Evolutionary conservation across 306 rosid species (phyloP), one percentile per base, ranked within the genome.

Genomic region (Inga leiocalycina): DNA sequence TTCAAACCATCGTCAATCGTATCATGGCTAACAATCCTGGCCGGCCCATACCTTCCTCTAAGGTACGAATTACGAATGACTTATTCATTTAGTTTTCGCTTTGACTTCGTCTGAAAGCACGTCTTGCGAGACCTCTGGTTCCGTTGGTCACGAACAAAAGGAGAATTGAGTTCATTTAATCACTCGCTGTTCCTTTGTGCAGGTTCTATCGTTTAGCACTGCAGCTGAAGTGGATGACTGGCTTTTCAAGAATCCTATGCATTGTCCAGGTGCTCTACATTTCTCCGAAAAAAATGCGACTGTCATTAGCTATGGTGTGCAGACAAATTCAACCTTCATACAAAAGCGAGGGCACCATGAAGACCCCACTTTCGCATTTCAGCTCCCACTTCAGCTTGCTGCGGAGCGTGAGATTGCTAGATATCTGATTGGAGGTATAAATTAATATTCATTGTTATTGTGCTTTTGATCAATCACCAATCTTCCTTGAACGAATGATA

Each of bases 391-490:
- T 83, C 98, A 92, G 92, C 81, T 95, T 56, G 96, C 98, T 8
- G 96, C 94, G 0, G 98, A 95, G 89, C 93, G 98, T 45, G 98
- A 95, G 79, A 93, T 95, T 43, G 94, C 99, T 1, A 86, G 98
- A 85, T 81, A 79, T 76, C 93, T 93, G 27, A 91, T 95, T 85
- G 92, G 97, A 87, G 97, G 99, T 93, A 79, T 79, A 22, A 49
- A 14, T 10, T 34, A 56, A 19, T 56, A 67, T 43, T 75, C 54
- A 27, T 61, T 65, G 27, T 43, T 19, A 32, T 19, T 32, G 16
- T 22, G 67, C 44, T 35, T 35, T n/a, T 8, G 24, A 59, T n/a
- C 32, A 45, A 19, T 32, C 71, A 65, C 39, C 10, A 27, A 41
- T 59, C 35, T 27, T 30, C 20, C 71, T 52, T 62, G 44, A 41